Evolutionary conservation across 306 rosid genomes (phyloP), one percentile per base, ranked within the genome.

Genomic region (Rosa rugosa): DNA sequence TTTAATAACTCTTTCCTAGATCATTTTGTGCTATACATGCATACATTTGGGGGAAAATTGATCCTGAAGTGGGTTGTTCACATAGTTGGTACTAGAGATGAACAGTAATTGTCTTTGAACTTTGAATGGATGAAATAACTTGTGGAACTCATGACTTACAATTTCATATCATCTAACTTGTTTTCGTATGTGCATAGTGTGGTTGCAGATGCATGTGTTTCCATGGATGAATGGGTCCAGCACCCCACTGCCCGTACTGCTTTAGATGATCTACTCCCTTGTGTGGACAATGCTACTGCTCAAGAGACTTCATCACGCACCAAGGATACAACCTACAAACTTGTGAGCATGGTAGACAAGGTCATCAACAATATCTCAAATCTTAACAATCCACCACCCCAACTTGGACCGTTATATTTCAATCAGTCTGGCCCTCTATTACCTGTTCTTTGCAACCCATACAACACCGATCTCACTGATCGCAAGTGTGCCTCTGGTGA

Each of bases 211-310:
- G 51, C 97, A 16, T 92, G 98, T 79, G 91, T 92, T 75, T 89
- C 97, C 7, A 92, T 92, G 97, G 89, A 92, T 36, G 98, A 95
- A 11, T 95, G 99, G 98, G 90, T 88, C 69, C 70, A 65, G 79
- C 82, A 80, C 44, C 84, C 84, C 63, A 69, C 75, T 14, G 62
- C 84, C 42, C 75, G 69, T 41, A 75, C 84, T 42, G 80, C 76
- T 54, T 68, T 80, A 38, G 70, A 67, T 68, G 71, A 80, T 54
- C 2, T 75, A 41, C 75, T 80, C 38, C 84, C 80, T 2, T 80
- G 84, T 69, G 80, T 75, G 63, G 76, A 80, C 72, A 80, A 75
- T 34, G 84, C 84, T 51, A 80, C 80, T 31, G 76, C 84, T 5
- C 75, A 57, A 20, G 80, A 75, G 66, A 68, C 76, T 17, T 57